These are phyloP conservation scores for Colletotrichum sp. DNA, from an alignment of 2,329 filamentous ascomycete species.

Conservation along the genomic window DNA sequence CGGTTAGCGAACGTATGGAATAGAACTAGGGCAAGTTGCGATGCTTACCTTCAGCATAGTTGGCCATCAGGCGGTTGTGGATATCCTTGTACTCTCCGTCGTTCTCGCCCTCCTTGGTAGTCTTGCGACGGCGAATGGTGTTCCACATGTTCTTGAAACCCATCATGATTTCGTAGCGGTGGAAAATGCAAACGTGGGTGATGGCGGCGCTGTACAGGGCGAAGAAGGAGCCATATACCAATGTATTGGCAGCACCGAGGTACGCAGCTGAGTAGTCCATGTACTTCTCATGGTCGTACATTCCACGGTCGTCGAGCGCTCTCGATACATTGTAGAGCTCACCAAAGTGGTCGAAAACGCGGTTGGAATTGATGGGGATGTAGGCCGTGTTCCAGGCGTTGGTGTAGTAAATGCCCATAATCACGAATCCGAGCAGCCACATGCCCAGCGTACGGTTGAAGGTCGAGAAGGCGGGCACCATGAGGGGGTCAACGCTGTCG, in stretches of 20 bases:
- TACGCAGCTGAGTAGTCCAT: constrained; percentile 27
- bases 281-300: constrained; percentile 42
- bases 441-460: constrained; percentile 37
- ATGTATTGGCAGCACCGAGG: constrained; percentile 26
- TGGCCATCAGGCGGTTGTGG: constrained; percentile 36
- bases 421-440: constrained; percentile 30
- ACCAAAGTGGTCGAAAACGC: constrained; percentile 42
- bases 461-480: constrained; percentile 40
- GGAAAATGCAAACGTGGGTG: constrained; percentile 34
- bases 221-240: constrained; percentile 36
- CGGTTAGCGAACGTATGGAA: not conserved
- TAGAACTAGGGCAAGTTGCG: too few relatives aligned
- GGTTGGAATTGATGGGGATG: constrained; percentile 46
- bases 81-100: constrained; percentile 41
- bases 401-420: constrained; percentile 34
- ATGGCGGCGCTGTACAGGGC: constrained; percentile 31
- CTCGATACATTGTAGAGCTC: constrained; percentile 40
- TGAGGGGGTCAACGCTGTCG: constrained; percentile 22
- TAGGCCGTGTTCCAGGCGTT: constrained; percentile 40
- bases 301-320: constrained; percentile 35
- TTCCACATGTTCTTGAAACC: constrained; percentile 30
- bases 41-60: constrained; percentile 29
- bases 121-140: constrained; percentile 33
- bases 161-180: constrained; percentile 31
- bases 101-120: constrained; percentile 25